A percentile compares a stretch with the other conserved stretches of the same genome.
phyloP scores from a whole-genome alignment of 1,284 basidiomycete species.

The Fomitopsis betulina region DNA sequence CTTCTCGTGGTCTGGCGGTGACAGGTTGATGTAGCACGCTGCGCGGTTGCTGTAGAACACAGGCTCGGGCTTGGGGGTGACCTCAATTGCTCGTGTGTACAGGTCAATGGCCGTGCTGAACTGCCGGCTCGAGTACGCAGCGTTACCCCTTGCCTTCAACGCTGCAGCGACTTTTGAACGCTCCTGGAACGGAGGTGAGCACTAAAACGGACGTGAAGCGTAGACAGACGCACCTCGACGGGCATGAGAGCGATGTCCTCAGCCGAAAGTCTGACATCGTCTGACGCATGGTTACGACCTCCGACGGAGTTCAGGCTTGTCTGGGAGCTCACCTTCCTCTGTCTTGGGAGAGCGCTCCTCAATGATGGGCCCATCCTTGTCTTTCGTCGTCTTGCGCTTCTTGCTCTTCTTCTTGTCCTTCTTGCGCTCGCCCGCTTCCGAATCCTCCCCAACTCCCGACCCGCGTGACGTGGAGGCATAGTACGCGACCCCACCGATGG shows the following conservation, averaged over 20 bases:
- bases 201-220: too few species aligned
- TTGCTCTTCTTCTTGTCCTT: slow-evolving; percentile 55
- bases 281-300: slow-evolving; percentile 6
- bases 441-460: slow-evolving; percentile 25
- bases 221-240: slow-evolving; percentile 39
- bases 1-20: slow-evolving; percentile 76
- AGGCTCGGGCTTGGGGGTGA: slow-evolving; percentile 82
- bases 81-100: slow-evolving; percentile 90
- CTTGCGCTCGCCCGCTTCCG: slow-evolving; percentile 47
- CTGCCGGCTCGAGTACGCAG: slow-evolving; percentile 78
- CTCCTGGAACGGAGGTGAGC: slow-evolving; percentile 43
- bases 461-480: slow-evolving; percentile 57
- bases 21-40: slow-evolving; percentile 94
- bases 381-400: slow-evolving; percentile 58
- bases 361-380: slow-evolving; percentile 65
- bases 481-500: slow-evolving; percentile 75
- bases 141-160: slow-evolving; percentile 89
- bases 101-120: slow-evolving; percentile 76
- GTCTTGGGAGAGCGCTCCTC: slow-evolving; percentile 57
- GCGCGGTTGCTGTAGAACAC: slow-evolving; percentile 98
- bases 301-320: background rate
- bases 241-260: slow-evolving; percentile 58
- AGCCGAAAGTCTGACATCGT: slow-evolving; percentile 35
- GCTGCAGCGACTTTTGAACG: slow-evolving; percentile 71
- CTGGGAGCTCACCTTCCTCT: slow-evolving; percentile 32